Percentiles rank a stretch among this genome's conserved stretches.
These are phyloP conservation scores for Ceratobasidium sp. DNA, from an alignment of 1,284 basidiomycete genomes.

Conservation along the genomic window DNA sequence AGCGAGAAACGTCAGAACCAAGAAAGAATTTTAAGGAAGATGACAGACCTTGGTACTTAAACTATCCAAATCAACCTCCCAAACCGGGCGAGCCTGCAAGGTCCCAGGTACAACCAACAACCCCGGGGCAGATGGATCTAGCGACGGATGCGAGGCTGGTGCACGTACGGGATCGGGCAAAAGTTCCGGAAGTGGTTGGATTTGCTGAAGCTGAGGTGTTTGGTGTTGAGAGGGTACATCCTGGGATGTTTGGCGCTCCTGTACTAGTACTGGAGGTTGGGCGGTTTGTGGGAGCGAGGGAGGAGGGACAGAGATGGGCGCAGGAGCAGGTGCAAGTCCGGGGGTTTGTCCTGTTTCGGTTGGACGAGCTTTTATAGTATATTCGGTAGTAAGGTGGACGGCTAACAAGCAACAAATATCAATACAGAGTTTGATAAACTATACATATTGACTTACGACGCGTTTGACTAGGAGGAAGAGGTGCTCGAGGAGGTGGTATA, in stretches of 20 bases:
- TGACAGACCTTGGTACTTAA: conserved; percentile 27
- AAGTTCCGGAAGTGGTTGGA: conserved; percentile 50
- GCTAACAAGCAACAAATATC: conserved; percentile 57
- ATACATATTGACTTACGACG: conserved; percentile 46
- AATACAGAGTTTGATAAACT: background rate
- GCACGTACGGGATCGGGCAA: conserved; percentile 58
- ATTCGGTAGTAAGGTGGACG: conserved; percentile 81
- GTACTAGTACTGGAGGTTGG: conserved; percentile 51
- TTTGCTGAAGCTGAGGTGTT: conserved; percentile 48
- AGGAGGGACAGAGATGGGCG: conserved; percentile 48
- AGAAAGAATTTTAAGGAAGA: background rate
- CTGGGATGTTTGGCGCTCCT: conserved; percentile 50
- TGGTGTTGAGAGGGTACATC: conserved; percentile 46
- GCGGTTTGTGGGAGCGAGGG: conserved; percentile 49
- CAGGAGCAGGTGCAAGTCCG: conserved; percentile 52
- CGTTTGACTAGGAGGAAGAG: conserved; percentile 49
- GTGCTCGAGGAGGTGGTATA: conserved; percentile 5
- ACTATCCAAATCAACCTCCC: conserved; percentile 84
- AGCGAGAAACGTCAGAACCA: background rate
- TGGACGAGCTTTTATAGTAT: conserved; percentile 82
- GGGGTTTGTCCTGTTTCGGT: conserved; percentile 52
- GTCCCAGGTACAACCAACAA: conserved; percentile 67
- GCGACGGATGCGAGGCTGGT: conserved; percentile 77
- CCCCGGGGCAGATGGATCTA: conserved; percentile 77
- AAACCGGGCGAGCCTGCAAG: conserved; percentile 73